Conservation (phyloP, 805 yeast species). For the Suhomyces sp. region DNA sequence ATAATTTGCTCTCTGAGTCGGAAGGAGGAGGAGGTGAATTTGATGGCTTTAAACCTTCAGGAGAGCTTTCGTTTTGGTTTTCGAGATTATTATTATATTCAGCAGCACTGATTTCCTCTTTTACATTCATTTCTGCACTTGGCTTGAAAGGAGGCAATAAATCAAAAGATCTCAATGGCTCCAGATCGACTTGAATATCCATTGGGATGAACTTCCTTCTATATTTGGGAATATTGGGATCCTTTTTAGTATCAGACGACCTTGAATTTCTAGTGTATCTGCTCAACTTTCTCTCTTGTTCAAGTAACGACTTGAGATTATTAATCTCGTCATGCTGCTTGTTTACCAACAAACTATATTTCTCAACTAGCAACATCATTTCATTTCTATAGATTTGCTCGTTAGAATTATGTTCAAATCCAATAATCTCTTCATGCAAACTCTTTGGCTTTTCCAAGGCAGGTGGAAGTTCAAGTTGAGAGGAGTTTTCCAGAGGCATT, state of each 20-base stretch:
- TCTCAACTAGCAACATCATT: slow-evolving; percentile 21
- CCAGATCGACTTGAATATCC: slow-evolving; percentile 3
- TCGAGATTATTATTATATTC: neutral
- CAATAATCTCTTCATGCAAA: neutral
- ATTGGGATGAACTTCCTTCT: slow-evolving; percentile 10
- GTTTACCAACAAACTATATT: slow-evolving; percentile 18
- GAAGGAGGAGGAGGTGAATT: neutral
- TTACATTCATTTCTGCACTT: neutral
- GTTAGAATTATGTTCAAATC: slow-evolving; percentile 2
- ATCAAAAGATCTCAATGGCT: neutral
- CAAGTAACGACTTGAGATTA: slow-evolving; percentile 20
- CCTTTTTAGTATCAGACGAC: neutral
- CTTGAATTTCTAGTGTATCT: neutral
- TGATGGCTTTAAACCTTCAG: neutral
- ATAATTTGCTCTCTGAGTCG: neutral
- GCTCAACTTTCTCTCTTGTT: slow-evolving; percentile 21
- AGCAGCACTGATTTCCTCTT: neutral
- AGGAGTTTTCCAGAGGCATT: neutral
- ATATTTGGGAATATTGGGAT: neutral
- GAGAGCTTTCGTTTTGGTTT: neutral
- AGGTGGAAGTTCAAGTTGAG: neutral
- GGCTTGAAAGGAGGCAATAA: slow-evolving; percentile 5
- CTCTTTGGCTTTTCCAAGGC: neutral
- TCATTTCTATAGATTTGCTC: slow-evolving; percentile 19
- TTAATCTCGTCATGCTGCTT: slow-evolving; percentile 27